A percentile compares a stretch with the other conserved stretches of the same genome.
Conservation (phyloP, 768 basidiomycete species). For the Auricularia heimuer region DNA sequence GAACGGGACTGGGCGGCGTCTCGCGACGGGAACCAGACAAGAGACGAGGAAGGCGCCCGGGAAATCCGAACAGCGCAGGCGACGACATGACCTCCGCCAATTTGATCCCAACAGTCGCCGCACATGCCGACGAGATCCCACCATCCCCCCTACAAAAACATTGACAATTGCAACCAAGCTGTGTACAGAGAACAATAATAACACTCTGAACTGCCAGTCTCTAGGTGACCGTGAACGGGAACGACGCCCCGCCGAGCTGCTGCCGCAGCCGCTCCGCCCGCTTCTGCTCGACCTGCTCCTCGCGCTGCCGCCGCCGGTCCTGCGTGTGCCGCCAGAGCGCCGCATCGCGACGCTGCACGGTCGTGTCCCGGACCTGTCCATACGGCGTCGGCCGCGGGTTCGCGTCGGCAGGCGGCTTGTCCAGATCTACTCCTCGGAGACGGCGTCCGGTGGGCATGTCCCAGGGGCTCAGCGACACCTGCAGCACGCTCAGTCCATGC, state of each 20-base stretch:
- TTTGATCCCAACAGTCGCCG: neutral
- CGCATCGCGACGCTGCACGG: neutral
- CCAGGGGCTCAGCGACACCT: constrained; percentile 31
- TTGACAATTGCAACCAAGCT: no score
- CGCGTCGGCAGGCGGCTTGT: constrained; percentile 24
- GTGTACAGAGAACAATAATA: neutral
- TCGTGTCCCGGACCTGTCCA: neutral
- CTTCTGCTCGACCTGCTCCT: neutral
- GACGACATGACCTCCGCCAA: neutral
- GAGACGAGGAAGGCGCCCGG: constrained; percentile 7
- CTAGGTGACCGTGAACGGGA: constrained; percentile 1
- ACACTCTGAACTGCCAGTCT: neutral
- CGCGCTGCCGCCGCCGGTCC: neutral
- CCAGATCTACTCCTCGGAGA: constrained; percentile 8
- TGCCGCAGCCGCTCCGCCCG: neutral
- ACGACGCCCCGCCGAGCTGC: neutral
- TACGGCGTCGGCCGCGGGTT: neutral
- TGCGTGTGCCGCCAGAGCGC: neutral
- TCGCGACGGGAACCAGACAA: constrained; percentile 7
- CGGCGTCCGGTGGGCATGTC: neutral
- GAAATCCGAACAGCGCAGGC: neutral
- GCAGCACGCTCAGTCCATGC: constrained; percentile 24
- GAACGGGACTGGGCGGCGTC: constrained; percentile 8
- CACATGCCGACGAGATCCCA: neutral
- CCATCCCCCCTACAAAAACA: no score